These are phyloP conservation scores for Scedosporium aurantiacum DNA, from an alignment of 2,329 filamentous ascomycete species.

Conservation along the genomic window DNA sequence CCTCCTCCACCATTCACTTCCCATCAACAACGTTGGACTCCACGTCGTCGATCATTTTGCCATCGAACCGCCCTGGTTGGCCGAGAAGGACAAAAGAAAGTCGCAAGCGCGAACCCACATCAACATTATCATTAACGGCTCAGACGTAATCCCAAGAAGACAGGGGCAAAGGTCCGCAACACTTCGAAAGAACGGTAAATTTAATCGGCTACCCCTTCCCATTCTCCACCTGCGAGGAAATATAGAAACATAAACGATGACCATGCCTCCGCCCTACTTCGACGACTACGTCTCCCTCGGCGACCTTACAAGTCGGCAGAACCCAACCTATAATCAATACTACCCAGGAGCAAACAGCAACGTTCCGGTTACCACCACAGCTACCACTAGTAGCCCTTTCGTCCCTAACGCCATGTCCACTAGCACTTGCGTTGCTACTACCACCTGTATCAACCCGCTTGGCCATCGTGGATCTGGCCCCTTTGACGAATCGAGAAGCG, in stretches of 20 bases:
- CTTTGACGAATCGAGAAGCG: slow-evolving; percentile 4
- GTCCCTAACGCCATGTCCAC: background rate
- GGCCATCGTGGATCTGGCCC: background rate
- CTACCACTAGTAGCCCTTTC: background rate
- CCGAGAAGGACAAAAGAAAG: background rate
- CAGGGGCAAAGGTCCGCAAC: background rate
- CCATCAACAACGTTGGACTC: background rate
- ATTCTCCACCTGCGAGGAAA: background rate
- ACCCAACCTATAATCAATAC: background rate
- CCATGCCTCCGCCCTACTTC: background rate
- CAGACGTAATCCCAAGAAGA: background rate
- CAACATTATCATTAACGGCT: background rate
- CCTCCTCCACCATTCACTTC: background rate
- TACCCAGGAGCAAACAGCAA: background rate
- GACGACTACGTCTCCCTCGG: background rate
- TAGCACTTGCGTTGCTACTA: background rate
- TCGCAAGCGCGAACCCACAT: background rate
- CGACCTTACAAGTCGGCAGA: background rate
- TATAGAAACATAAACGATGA: slow-evolving; percentile 1
- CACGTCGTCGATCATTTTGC: background rate
- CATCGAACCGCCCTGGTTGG: background rate
- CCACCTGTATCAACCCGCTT: background rate
- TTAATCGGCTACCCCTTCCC: background rate
- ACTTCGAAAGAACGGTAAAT: background rate
- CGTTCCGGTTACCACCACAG: background rate